These are phyloP conservation scores for Ophiocordyceps camponoti-rufipedis DNA, from an alignment of 2,329 filamentous ascomycete species.

Conservation along the genomic window DNA sequence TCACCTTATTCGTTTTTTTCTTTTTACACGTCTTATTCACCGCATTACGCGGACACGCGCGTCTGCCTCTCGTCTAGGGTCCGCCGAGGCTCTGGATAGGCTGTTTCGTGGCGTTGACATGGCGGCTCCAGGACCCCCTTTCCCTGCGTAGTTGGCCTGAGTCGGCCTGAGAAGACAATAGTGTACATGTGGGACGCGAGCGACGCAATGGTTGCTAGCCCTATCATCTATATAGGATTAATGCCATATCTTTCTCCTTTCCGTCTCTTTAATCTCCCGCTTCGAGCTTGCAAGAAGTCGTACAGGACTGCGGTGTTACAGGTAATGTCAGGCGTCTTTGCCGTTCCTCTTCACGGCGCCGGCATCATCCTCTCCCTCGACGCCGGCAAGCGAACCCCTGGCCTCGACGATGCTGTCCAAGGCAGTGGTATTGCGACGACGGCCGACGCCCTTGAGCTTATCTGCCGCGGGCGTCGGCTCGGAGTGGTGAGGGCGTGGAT, in stretches of 20 bases:
- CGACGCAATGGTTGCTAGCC: background rate
- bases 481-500: background rate
- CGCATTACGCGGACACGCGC: background rate
- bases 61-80: background rate
- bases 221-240: background rate
- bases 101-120: too few species aligned
- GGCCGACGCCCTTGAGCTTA: constrained; percentile 12
- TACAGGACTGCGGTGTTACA: too few species aligned
- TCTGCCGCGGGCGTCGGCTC: constrained; percentile 5
- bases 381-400: background rate
- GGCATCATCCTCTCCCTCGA: background rate
- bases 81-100: background rate
- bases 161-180: background rate
- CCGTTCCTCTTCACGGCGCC: background rate
- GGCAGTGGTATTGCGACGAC: constrained; percentile 3
- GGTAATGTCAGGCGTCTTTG: too few species aligned
- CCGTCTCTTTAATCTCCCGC: too few species aligned
- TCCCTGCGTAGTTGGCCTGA: background rate
- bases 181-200: background rate
- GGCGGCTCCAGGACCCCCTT: too few species aligned
- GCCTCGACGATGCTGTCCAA: constrained; percentile 2
- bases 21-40: background rate
- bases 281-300: too few species aligned
- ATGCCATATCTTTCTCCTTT: too few species aligned
- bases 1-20: background rate